These are phyloP conservation scores for Fraxinus americana DNA, from an alignment of 257 asterid genomes.

Conservation along the genomic window DNA sequence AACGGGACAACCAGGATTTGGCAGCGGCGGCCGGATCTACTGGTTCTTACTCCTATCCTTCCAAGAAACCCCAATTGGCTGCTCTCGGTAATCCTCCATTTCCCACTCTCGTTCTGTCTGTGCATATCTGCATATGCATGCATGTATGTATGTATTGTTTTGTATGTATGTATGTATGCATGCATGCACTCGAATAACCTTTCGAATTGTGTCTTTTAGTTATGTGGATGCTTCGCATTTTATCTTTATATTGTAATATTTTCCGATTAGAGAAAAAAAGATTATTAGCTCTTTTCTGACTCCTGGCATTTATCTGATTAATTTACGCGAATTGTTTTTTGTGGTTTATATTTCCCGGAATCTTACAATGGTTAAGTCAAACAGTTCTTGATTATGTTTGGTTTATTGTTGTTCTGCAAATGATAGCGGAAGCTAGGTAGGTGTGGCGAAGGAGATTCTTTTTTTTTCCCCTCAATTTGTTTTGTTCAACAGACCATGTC, in stretches of 20 bases:
- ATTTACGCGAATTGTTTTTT: neutral
- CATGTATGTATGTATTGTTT: neutral
- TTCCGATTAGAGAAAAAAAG: neutral
- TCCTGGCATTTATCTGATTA: neutral
- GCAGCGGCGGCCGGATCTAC: neutral
- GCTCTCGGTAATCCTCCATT: neutral
- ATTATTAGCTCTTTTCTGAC: neutral
- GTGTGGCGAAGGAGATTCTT: neutral
- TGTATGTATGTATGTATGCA: neutral
- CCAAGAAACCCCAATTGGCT: neutral
- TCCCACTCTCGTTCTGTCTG: neutral
- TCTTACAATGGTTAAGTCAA: neutral
- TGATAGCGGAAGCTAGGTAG: neutral
- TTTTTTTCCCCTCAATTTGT: neutral
- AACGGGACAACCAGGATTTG: slow-evolving; percentile 11
- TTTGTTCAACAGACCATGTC: neutral
- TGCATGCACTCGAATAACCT: neutral
- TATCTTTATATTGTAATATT: neutral
- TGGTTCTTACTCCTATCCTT: slow-evolving; percentile 3
- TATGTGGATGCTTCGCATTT: neutral
- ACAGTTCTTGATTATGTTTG: neutral
- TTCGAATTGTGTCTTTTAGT: neutral
- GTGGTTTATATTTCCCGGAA: neutral
- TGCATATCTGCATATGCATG: neutral
- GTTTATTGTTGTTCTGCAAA: neutral